phyloP scores from a whole-genome alignment of 1,284 basidiomycete genomes.

The Veloporphyrellus conicus region DNA sequence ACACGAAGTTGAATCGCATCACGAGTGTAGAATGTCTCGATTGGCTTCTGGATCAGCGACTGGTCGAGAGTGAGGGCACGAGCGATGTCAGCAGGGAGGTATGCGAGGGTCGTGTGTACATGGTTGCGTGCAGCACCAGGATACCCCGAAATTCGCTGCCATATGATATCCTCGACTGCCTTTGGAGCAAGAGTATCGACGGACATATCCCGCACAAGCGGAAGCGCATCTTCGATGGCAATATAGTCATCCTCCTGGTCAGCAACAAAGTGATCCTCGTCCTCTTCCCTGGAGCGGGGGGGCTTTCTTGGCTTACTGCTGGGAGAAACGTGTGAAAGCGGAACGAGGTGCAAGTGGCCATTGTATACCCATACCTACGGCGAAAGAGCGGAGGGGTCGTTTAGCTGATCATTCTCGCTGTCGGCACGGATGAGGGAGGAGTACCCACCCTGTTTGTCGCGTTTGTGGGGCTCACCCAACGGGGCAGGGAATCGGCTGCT shows the following conservation, averaged over 20 bases:
- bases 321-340: constrained; percentile 69
- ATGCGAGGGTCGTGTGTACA: constrained; percentile 75
- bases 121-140: constrained; percentile 67
- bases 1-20: constrained; percentile 86
- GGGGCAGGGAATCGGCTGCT: constrained; percentile 84
- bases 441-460: constrained; percentile 83
- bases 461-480: constrained; percentile 89
- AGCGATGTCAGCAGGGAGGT: constrained; percentile 76
- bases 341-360: constrained; percentile 81
- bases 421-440: constrained; percentile 21
- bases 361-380: constrained; percentile 84
- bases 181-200: constrained; percentile 56
- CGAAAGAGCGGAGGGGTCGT: constrained; percentile 24
- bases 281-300: constrained; percentile 45
- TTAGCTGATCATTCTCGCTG: constrained; percentile 33
- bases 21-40: constrained; percentile 89
- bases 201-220: constrained; percentile 53
- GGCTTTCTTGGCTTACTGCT: constrained; percentile 52
- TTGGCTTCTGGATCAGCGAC: constrained; percentile 76
- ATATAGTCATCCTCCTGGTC: constrained; percentile 55
- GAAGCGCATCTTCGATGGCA: constrained; percentile 61
- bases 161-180: constrained; percentile 60
- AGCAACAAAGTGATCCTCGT: constrained; percentile 41
- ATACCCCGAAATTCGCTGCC: constrained; percentile 71
- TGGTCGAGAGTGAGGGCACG: constrained; percentile 64